Base-by-base conservation (phyloP, 169 alveolate species). In the Eimeria maxima region DNA sequence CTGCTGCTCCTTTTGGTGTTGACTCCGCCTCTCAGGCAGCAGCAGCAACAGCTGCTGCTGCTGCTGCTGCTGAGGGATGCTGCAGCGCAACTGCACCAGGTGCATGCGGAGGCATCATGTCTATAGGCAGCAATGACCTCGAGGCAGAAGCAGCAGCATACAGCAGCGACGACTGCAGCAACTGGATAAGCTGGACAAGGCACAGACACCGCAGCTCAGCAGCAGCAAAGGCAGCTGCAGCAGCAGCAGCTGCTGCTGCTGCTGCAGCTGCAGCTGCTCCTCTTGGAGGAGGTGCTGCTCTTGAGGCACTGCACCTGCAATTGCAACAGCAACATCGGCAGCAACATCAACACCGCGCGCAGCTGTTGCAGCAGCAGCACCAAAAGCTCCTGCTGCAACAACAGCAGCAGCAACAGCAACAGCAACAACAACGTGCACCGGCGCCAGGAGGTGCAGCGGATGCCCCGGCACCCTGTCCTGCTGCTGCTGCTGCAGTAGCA, bases 41-140 rank as follows among this genome's bases (percentile, higher is more conserved):
- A 33, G 57, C 57, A 20, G 60, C 87, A 13, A 45, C 80, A 2
- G 63, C 53, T 8, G 87, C 87, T 53, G 71, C 73, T 22, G 90
- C 90, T 81, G 67, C 90, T 53, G 90, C 90, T 53, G n/a, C n/a
- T n/a, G 90, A 81, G 8, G 90, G 90, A 71, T 81, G 90, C 90
- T 81, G 90, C 90, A 47, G 90, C 90, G 90, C 71, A 7, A 29
- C 71, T 6, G 90, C 90, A 6, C 90, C 90, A 8, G 90, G 90
- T 3, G 90, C 71, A 8, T 81, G 90, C 73, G 90, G 90, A 8
- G 90, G 90, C 90, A 81, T 50, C 90, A 81, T 81, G 47, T 81
- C 57, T 24, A 24, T 81, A 18, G n/a, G 16, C 80, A 69, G 8
- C 80, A 16, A 6, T 8, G 80, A 69, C 20, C 13, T 45, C 4